Conservation (phyloP, 805 yeast genomes). For the Zygosaccharomyces pseudorouxii region DNA sequence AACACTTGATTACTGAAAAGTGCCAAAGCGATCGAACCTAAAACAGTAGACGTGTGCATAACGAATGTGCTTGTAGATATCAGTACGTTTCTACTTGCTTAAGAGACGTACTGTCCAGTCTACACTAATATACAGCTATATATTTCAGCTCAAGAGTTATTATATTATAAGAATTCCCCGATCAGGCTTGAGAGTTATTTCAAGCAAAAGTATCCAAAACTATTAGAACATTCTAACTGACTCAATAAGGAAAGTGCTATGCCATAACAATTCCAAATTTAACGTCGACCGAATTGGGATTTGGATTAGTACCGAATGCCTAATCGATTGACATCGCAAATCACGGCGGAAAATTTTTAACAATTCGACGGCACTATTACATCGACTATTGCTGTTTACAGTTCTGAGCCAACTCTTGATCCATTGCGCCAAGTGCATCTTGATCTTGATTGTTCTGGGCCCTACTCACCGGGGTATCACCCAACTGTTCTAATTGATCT, state of each 20-base stretch:
- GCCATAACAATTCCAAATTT: not conserved
- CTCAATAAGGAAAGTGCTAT: not conserved
- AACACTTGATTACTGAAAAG: conserved; percentile 37
- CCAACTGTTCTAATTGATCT: conserved; percentile 31
- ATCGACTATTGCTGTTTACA: conserved; percentile 28
- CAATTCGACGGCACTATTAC: not conserved
- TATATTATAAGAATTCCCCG: not conserved
- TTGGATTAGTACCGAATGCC: not conserved
- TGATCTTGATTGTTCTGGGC: conserved; percentile 13
- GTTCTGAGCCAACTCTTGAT: conserved; percentile 29
- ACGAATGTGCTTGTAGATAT: conserved; percentile 5
- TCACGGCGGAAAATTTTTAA: not conserved
- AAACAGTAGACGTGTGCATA: conserved; percentile 31
- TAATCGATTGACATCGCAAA: not conserved
- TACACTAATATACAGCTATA: not conserved
- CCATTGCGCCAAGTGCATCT: conserved; percentile 22
- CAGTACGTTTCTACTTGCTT: not conserved
- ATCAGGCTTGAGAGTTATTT: not conserved
- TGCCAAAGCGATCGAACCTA: conserved; percentile 28
- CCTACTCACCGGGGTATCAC: conserved; percentile 33
- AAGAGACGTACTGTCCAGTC: not conserved
- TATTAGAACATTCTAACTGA: not conserved
- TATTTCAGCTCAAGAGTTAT: not conserved
- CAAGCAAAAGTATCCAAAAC: not conserved
- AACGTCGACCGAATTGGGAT: not conserved